phyloP scores from a whole-genome alignment of 2,329 filamentous ascomycete genomes.

The Pseudofabraea citricarpa region DNA sequence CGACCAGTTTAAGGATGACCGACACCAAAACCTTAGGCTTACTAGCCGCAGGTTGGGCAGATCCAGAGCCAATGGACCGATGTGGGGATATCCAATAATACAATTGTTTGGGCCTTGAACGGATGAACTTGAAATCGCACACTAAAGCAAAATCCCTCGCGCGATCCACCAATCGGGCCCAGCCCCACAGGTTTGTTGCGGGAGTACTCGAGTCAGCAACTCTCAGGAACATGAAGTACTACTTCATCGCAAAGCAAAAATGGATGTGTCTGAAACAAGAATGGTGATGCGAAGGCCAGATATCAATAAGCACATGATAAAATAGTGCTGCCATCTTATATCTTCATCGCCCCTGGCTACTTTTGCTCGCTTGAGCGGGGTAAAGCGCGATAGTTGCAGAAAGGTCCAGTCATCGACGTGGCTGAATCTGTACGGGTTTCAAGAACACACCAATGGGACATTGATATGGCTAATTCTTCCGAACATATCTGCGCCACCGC shows the following conservation, averaged over 20 bases:
- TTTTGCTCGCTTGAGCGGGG: conserved; percentile 17
- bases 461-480: neutral
- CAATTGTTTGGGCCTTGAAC: conserved; percentile 4
- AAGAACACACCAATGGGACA: conserved; percentile 5
- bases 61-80: neutral
- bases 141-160: conserved; percentile 4
- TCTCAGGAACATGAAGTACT: too few species aligned
- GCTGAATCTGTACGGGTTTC: conserved; percentile 8
- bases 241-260: too few species aligned
- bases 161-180: conserved; percentile 17
- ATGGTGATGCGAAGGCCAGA: too few species aligned
- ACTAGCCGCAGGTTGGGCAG: too few species aligned
- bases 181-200: too few species aligned
- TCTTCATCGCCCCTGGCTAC: neutral
- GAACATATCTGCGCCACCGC: neutral
- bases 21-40: too few species aligned
- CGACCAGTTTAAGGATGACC: too few species aligned
- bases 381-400: conserved; percentile 6
- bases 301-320: neutral
- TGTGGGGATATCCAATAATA: conserved; percentile 6
- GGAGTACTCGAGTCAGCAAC: too few species aligned
- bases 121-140: conserved; percentile 2
- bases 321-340: too few species aligned
- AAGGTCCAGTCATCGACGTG: conserved; percentile 5
- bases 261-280: too few species aligned